phyloP scores from a whole-genome alignment of 2,329 filamentous ascomycete species.

The Monosporascus sp. region DNA sequence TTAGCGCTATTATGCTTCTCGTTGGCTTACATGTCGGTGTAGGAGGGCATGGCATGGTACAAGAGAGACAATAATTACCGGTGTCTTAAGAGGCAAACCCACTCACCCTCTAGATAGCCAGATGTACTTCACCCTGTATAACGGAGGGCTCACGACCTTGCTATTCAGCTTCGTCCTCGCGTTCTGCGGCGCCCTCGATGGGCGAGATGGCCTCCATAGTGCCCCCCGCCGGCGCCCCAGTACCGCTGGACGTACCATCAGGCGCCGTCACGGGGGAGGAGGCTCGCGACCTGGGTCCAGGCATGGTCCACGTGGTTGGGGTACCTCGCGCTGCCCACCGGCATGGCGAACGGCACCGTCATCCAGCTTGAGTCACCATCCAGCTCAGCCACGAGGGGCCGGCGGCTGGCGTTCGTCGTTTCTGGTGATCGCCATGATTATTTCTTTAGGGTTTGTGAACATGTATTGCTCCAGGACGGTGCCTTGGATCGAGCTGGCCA shows the following conservation, averaged over 20 bases:
- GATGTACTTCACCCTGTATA: slow-evolving; percentile 21
- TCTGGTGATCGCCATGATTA: neutral
- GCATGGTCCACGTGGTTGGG: slow-evolving; percentile 38
- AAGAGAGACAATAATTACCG: neutral
- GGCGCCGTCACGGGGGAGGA: neutral
- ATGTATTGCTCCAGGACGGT: neutral
- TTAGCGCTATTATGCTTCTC: slow-evolving; percentile 9
- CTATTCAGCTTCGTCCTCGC: slow-evolving; percentile 27
- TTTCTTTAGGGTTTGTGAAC: neutral
- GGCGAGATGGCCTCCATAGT: slow-evolving; percentile 26
- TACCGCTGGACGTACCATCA: slow-evolving; percentile 34
- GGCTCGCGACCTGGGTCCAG: slow-evolving; percentile 1
- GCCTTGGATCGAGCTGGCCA: neutral
- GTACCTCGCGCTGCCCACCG: slow-evolving; percentile 30
- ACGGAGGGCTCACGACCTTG: slow-evolving; percentile 27
- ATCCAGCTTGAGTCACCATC: neutral
- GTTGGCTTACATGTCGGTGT: slow-evolving; percentile 2
- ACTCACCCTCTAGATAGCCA: slow-evolving; percentile 1
- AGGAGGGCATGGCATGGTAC: neutral
- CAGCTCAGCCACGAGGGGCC: slow-evolving; percentile 2
- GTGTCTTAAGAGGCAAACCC: neutral
- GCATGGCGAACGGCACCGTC: slow-evolving; percentile 28
- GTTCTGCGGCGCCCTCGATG: slow-evolving; percentile 19
- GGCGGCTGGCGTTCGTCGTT: neutral
- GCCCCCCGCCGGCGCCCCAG: slow-evolving; percentile 34